A percentile compares a stretch with the other conserved stretches of the same genome.
phyloP scores from a whole-genome alignment of 2,329 filamentous ascomycete species.

The Aspergillus ibericus region DNA sequence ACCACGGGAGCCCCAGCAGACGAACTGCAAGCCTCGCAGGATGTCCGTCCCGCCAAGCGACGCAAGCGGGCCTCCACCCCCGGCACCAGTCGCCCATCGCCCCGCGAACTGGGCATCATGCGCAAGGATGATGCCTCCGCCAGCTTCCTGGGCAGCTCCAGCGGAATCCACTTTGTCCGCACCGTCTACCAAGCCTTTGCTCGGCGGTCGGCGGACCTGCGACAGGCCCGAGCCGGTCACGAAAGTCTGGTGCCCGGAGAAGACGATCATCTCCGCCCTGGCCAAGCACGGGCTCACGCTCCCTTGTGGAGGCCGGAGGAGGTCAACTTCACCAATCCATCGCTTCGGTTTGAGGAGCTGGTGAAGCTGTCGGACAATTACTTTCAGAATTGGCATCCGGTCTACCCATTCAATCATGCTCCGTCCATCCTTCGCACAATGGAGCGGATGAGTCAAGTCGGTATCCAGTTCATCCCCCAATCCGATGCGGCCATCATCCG shows the following conservation, averaged over 20 bases:
- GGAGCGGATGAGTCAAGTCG: constrained; percentile 43
- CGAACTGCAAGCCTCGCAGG: too few species aligned
- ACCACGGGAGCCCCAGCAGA: too few species aligned
- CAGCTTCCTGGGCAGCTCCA: constrained; percentile 59
- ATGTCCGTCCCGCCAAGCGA: constrained; percentile 19
- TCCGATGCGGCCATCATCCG: constrained; percentile 48
- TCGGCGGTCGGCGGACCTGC: constrained; percentile 32
- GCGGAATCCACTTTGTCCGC: constrained; percentile 61
- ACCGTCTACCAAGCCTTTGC: constrained; percentile 55
- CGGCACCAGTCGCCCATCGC: constrained; percentile 14
- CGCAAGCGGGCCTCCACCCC: constrained; percentile 22
- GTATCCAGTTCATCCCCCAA: constrained; percentile 29
- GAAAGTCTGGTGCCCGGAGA: constrained; percentile 57
- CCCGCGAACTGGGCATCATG: constrained; percentile 53
- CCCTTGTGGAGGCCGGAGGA: constrained; percentile 35
- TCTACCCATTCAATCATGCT: constrained; percentile 58
- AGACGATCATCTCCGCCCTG: constrained; percentile 49
- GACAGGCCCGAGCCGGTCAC: constrained; percentile 28
- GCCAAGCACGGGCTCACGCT: constrained; percentile 13
- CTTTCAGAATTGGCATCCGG: constrained; percentile 60
- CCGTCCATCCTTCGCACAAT: constrained; percentile 52
- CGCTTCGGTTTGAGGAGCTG: constrained; percentile 52
- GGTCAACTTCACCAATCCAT: constrained; percentile 34
- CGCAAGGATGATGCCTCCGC: constrained; percentile 51
- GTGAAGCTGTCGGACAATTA: constrained; percentile 54